Percentiles rank a stretch among this genome's conserved stretches.
phyloP scores from a whole-genome alignment of 345 rosid species.

The Anacardium occidentale region DNA sequence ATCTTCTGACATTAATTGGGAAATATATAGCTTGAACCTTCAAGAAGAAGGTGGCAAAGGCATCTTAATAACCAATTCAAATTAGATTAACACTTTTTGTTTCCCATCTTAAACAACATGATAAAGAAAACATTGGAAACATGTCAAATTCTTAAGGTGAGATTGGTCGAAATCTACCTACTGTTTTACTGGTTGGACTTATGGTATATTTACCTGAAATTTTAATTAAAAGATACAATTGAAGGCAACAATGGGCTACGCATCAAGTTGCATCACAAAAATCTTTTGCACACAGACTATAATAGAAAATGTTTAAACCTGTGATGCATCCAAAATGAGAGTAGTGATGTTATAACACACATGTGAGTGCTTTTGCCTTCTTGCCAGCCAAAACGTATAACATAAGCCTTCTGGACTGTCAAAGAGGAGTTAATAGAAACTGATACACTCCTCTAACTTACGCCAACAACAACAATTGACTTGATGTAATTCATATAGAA shows the following conservation, averaged over 20 bases:
- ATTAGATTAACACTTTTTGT: not conserved
- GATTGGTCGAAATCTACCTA: not conserved
- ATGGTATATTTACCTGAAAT: not conserved
- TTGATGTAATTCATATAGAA: no score
- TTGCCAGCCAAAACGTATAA: no score
- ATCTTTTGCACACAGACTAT: not conserved
- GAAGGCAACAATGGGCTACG: not conserved
- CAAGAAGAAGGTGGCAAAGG: not conserved
- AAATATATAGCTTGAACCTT: not conserved
- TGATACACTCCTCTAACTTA: no score
- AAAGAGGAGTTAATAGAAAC: no score
- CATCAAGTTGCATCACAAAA: not conserved
- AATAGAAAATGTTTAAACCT: not conserved
- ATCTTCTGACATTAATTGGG: not conserved
- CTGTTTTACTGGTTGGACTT: not conserved
- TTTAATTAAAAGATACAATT: not conserved
- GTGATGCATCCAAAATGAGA: no score
- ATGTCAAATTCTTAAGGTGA: not conserved
- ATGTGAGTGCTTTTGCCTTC: not conserved
- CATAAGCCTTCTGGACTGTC: no score
- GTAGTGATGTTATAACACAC: not conserved
- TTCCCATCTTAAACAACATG: not conserved
- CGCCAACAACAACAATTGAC: no score
- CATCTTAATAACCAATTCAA: not conserved
- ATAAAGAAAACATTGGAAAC: not conserved